Percentiles rank a stretch among this genome's conserved stretches.
Evolutionary conservation across 805 yeast species (phyloP).

Genomic region (Yarrowia hollandica): DNA sequence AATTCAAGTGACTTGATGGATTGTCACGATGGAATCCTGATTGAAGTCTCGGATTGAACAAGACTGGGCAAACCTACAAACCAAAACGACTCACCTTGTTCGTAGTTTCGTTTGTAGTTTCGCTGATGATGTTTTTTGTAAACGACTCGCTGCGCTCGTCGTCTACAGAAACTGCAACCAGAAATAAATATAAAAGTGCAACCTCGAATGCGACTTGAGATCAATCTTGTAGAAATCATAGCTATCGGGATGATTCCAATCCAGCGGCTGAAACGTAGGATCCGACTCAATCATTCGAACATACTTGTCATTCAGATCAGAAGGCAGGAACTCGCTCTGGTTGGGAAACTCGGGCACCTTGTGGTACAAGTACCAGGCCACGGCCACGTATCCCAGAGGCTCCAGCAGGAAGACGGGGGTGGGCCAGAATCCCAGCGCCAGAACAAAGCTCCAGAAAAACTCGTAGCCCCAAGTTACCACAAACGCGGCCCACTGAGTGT

Average conservation of each 20-base stretch:
- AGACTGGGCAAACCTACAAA: too few species aligned
- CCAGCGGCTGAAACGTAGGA: constrained; percentile 22
- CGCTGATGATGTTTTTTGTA: too few species aligned
- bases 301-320: constrained; percentile 13
- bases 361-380: constrained; percentile 22
- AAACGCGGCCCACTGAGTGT: constrained; percentile 25
- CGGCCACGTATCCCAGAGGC: constrained; percentile 13
- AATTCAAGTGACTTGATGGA: too few species aligned
- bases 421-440: constrained; percentile 16
- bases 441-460: constrained; percentile 5
- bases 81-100: too few species aligned
- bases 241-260: constrained; percentile 20
- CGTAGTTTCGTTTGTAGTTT: too few species aligned
- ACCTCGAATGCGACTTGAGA: neutral
- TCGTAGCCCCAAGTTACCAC: constrained; percentile 11
- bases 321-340: constrained; percentile 15
- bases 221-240: constrained; percentile 27
- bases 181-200: constrained; percentile 18
- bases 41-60: too few species aligned
- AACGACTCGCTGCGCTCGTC: neutral
- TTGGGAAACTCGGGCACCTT: constrained; percentile 26
- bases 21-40: too few species aligned
- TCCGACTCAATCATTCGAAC: constrained; percentile 20
- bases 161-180: constrained; percentile 16
- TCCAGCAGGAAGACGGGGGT: constrained; percentile 17